Evolutionary conservation across 2,329 filamentous ascomycete species (phyloP).

Genomic region (Chlorencoelia australis): DNA sequence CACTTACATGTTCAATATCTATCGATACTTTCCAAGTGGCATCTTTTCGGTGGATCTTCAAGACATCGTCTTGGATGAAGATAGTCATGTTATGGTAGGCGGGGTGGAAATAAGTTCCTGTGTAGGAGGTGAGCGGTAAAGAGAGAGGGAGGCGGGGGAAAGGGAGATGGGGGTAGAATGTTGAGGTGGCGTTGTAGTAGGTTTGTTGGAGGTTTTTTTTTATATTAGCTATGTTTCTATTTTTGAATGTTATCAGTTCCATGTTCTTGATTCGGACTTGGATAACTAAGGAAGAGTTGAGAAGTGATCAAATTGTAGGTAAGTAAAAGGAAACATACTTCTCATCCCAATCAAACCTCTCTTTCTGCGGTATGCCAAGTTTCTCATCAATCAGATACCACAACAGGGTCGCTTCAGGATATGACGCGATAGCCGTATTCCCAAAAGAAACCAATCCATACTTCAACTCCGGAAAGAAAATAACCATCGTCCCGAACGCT

Average conservation of each 20-base stretch:
- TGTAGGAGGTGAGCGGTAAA: constrained; percentile 29
- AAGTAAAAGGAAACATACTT: constrained; percentile 20
- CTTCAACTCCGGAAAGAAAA: constrained; percentile 34
- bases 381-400: constrained; percentile 34
- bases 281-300: not conserved
- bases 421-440: constrained; percentile 34
- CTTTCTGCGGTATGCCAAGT: constrained; percentile 26
- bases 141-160: constrained; percentile 27
- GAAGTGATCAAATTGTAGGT: too few relatives aligned
- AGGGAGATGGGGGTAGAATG: constrained; percentile 31
- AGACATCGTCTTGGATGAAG: constrained; percentile 1
- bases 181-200: constrained; percentile 27
- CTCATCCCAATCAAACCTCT: constrained; percentile 30
- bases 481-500: constrained; percentile 34
- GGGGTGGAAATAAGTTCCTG: constrained; percentile 36
- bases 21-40: constrained; percentile 10
- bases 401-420: constrained; percentile 25
- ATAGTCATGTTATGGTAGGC: constrained; percentile 30
- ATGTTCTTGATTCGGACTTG: constrained; percentile 8
- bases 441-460: constrained; percentile 35
- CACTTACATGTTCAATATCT: constrained; percentile 21
- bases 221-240: not conserved
- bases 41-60: constrained; percentile 3
- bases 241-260: constrained; percentile 13
- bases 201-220: constrained; percentile 3